A percentile compares a stretch with the other conserved stretches of the same genome.
Conservation (phyloP, 2,329 filamentous ascomycete species). For the Diaporthe citriasiana region DNA sequence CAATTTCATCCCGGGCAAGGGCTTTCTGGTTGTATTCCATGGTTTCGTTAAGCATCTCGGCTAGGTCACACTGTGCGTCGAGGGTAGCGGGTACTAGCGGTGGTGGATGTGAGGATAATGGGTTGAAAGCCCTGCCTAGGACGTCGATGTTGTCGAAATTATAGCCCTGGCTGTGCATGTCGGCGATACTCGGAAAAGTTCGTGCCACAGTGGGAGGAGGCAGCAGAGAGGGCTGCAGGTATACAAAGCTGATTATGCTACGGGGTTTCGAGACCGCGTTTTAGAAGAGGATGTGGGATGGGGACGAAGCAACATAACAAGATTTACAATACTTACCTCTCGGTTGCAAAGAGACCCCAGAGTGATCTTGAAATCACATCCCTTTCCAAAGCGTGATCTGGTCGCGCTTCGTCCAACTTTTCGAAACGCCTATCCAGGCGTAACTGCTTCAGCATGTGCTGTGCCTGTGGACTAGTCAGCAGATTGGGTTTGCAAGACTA, state of each 20-base stretch:
- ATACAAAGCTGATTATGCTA: conserved; percentile 12
- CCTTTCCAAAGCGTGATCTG: neutral
- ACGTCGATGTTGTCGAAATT: neutral
- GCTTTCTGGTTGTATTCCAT: neutral
- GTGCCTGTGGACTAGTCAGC: conserved; percentile 8
- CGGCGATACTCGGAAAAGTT: neutral
- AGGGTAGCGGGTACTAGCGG: neutral
- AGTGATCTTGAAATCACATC: neutral
- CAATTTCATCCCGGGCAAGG: neutral
- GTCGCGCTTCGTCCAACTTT: neutral
- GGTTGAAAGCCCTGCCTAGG: neutral
- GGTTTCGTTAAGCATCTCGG: neutral
- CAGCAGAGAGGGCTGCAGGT: conserved; percentile 13
- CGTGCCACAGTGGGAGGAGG: neutral
- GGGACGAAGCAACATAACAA: no score
- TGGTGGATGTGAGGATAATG: neutral
- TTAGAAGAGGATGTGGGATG: neutral
- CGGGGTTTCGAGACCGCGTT: neutral
- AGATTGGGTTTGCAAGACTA: neutral
- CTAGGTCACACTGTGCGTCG: neutral
- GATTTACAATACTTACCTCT: neutral
- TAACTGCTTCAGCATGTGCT: conserved; percentile 13
- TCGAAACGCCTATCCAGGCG: neutral
- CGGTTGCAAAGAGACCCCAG: neutral
- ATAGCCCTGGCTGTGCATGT: neutral